Evolutionary conservation across 2,329 filamentous ascomycete species (phyloP).

Genomic region (Ophiostoma himal-ulmi): DNA sequence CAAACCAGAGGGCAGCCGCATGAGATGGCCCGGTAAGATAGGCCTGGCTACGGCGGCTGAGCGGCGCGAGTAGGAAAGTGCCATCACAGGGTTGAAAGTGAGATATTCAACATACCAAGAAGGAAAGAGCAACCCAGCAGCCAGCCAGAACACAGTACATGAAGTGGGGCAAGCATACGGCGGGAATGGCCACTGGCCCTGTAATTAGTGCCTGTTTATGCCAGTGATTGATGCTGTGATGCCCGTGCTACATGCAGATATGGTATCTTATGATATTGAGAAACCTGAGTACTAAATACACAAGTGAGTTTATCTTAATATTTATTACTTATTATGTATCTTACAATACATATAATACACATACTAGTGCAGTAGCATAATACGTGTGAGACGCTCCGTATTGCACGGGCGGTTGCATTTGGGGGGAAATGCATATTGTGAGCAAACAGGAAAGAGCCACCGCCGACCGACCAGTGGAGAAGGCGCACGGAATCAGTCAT

Average conservation of each 20-base stretch:
- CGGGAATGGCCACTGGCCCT: background rate
- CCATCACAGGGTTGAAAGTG: background rate
- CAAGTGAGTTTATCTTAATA: background rate
- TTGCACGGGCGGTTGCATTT: conserved; percentile 9
- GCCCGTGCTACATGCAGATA: background rate
- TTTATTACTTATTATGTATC: no score
- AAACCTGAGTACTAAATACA: background rate
- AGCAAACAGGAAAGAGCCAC: conserved; percentile 16
- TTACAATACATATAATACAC: background rate
- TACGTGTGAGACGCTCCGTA: conserved; percentile 10
- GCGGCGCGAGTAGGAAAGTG: background rate
- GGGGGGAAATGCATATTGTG: background rate
- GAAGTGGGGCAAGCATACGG: background rate
- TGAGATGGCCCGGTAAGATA: background rate
- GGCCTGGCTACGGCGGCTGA: background rate
- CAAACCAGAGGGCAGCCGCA: background rate
- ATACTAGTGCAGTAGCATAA: background rate
- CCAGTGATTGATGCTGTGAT: background rate
- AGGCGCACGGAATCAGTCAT: conserved; percentile 8
- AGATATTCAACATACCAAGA: background rate
- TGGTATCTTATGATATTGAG: background rate
- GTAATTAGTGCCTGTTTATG: background rate
- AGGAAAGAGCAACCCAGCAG: conserved; percentile 1
- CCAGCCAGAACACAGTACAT: background rate
- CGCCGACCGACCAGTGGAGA: conserved; percentile 15